These are phyloP conservation scores for Trichoderma sp. DNA, from an alignment of 2,329 filamentous ascomycete genomes.

Conservation along the genomic window DNA sequence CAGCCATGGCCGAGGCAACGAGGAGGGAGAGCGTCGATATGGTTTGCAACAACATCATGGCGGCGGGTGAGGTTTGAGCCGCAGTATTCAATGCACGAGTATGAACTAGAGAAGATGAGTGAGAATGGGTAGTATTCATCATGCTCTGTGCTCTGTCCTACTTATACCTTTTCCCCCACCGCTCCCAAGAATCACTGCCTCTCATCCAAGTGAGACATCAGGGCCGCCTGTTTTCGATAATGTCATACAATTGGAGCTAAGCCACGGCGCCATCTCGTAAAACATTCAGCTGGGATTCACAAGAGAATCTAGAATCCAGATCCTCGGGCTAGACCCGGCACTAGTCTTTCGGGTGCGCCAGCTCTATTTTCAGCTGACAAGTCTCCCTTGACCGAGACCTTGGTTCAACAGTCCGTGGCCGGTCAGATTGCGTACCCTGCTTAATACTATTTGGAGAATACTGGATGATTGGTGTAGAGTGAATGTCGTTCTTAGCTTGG, in stretches of 20 bases:
- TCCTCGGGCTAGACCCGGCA: neutral
- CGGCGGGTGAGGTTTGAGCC: neutral
- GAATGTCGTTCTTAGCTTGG: neutral
- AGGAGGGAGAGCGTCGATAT: conserved; percentile 10
- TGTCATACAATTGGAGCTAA: conserved; percentile 1
- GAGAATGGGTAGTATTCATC: neutral
- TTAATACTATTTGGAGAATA: neutral
- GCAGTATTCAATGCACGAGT: neutral
- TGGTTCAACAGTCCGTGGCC: neutral
- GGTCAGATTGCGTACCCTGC: neutral
- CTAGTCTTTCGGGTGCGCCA: neutral
- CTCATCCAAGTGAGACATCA: neutral
- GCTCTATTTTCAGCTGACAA: neutral
- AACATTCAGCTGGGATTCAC: neutral
- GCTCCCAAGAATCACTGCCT: neutral
- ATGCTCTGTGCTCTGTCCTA: neutral
- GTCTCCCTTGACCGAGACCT: neutral
- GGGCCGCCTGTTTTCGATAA: neutral
- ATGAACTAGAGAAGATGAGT: neutral
- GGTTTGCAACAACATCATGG: conserved; percentile 19
- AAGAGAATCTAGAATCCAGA: neutral
- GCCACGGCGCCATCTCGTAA: neutral
- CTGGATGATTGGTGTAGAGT: neutral
- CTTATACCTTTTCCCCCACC: conserved; percentile 1
- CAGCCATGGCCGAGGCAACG: neutral